Percentiles rank a stretch among this genome's conserved stretches.
phyloP scores from a whole-genome alignment of 176 grass and related monocot genomes.

The Avena insularis region DNA sequence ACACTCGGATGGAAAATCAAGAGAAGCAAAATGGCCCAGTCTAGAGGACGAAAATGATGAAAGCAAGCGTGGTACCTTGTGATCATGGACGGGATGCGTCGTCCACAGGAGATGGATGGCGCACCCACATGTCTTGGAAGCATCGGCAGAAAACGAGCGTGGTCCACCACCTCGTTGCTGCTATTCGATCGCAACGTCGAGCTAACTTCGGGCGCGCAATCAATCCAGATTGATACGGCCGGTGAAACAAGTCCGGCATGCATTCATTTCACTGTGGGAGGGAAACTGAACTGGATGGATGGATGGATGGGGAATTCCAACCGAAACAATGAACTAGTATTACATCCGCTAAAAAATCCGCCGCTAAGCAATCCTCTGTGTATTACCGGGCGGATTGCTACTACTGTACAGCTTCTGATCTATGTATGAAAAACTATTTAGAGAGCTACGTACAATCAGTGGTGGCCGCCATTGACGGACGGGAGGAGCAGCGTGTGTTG shows the following conservation, averaged over 20 bases:
- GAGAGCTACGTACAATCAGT: not conserved
- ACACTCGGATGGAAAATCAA: not conserved
- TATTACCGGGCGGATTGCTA: not conserved
- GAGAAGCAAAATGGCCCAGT: not conserved
- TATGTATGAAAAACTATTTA: not conserved
- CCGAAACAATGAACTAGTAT: not conserved
- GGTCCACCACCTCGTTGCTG: not conserved
- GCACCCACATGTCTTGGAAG: not conserved
- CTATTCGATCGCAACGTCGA: not conserved
- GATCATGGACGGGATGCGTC: too few relatives aligned
- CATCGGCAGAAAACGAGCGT: not conserved
- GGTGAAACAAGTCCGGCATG: too few relatives aligned
- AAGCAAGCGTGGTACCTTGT: too few relatives aligned
- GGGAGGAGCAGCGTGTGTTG: not conserved
- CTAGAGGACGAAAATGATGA: not conserved
- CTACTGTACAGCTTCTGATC: slow-evolving; percentile 30
- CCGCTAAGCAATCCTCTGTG: not conserved
- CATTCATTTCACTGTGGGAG: not conserved
- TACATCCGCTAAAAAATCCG: not conserved
- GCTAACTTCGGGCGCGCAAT: not conserved
- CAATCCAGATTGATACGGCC: not conserved
- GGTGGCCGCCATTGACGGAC: not conserved
- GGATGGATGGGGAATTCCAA: not conserved
- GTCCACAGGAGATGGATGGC: not conserved
- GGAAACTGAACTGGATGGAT: not conserved